phyloP scores from a whole-genome alignment of 2,329 filamentous ascomycete species.

The Aspergillus sp. region DNA sequence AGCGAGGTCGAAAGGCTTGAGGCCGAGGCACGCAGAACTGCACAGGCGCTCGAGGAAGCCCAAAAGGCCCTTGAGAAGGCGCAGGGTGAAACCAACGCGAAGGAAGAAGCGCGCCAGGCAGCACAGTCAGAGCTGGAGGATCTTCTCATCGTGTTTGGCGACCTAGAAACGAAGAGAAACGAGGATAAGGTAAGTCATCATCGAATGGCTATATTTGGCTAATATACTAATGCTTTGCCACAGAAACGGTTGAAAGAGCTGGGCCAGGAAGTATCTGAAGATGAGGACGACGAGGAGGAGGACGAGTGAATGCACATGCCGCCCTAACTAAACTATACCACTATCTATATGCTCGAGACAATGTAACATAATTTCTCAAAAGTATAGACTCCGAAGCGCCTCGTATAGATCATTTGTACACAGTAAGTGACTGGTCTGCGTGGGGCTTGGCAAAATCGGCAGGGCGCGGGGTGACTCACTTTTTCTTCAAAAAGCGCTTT shows the following conservation, averaged over 20 bases:
- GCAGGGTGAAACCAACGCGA: conserved; percentile 43
- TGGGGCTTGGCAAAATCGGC: conserved; percentile 12
- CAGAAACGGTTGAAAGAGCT: conserved; percentile 63
- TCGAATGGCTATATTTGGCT: background rate
- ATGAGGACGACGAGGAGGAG: conserved; percentile 65
- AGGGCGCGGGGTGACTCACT: conserved; percentile 19
- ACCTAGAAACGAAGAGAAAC: conserved; percentile 73
- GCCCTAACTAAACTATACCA: background rate
- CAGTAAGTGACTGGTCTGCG: background rate
- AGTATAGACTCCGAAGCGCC: background rate
- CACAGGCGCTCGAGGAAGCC: conserved; percentile 57
- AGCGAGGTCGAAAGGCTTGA: conserved; percentile 27
- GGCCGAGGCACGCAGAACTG: conserved; percentile 41
- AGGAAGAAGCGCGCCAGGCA: conserved; percentile 62
- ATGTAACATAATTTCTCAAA: conserved; percentile 2
- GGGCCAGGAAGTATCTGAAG: conserved; percentile 72
- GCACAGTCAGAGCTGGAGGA: conserved; percentile 77
- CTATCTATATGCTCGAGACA: background rate
- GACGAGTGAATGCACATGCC: conserved; percentile 38
- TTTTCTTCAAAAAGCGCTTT: conserved; percentile 15
- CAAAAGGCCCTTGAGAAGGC: conserved; percentile 32
- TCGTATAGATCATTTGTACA: background rate
- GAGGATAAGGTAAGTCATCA: conserved; percentile 68
- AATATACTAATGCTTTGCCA: conserved; percentile 1
- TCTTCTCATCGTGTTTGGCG: conserved; percentile 75